Percentiles rank a stretch among this genome's conserved stretches.
These are phyloP conservation scores for Didymella lethalis DNA, from an alignment of 2,329 filamentous ascomycete species.

Conservation along the genomic window DNA sequence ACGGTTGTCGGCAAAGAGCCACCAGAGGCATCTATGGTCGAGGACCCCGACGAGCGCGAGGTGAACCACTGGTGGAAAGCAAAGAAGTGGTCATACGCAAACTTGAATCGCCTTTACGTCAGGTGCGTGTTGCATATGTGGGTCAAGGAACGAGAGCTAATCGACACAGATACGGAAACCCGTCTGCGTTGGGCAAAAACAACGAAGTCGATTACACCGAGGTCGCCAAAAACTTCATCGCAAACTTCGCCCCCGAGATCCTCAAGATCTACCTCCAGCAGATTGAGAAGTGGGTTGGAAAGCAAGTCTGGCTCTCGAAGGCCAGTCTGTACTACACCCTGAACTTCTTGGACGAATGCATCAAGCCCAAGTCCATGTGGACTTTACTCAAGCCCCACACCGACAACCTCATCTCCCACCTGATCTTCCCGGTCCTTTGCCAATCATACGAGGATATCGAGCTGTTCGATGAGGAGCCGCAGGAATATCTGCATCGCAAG, in stretches of 20 bases:
- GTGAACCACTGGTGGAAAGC: slow-evolving; percentile 99
- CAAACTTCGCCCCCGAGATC: slow-evolving; percentile 92
- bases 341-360: slow-evolving; percentile 95
- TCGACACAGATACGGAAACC: slow-evolving; percentile 83
- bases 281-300: slow-evolving; percentile 97
- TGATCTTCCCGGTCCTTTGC: slow-evolving; percentile 95
- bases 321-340: slow-evolving; percentile 92
- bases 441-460: slow-evolving; percentile 91
- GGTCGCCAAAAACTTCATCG: slow-evolving; percentile 90
- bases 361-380: slow-evolving; percentile 98
- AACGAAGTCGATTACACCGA: slow-evolving; percentile 79
- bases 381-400: slow-evolving; percentile 90
- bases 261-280: slow-evolving; percentile 92
- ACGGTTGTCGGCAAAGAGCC: slow-evolving; percentile 85
- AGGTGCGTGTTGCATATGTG: slow-evolving; percentile 62
- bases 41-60: slow-evolving; percentile 85
- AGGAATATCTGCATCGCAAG: slow-evolving; percentile 96
- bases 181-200: slow-evolving; percentile 73
- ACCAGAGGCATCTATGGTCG: slow-evolving; percentile 78
- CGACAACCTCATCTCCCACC: slow-evolving; percentile 89
- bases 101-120: slow-evolving; percentile 93
- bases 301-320: slow-evolving; percentile 93
- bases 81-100: slow-evolving; percentile 99
- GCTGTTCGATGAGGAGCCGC: slow-evolving; percentile 91
- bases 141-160: slow-evolving; percentile 25